Evolutionary conservation across 192 early-diverging fungal genomes (phyloP).

Genomic region (Backusella tarrabulga): DNA sequence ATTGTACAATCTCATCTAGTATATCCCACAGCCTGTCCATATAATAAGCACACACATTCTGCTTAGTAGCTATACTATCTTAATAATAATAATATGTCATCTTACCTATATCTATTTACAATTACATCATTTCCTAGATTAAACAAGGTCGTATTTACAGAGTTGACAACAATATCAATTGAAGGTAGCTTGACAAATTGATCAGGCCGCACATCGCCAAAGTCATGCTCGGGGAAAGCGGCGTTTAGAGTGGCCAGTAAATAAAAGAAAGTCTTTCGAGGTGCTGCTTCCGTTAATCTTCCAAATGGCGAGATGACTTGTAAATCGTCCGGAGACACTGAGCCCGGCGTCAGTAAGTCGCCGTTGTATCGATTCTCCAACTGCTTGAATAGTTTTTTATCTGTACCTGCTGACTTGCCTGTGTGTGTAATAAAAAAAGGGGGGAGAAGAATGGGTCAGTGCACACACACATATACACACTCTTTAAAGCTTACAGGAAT

Average conservation of each 20-base stretch:
- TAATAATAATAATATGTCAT: background rate
- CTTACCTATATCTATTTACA: slow-evolving; percentile 44
- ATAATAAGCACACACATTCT: background rate
- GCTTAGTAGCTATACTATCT: too few species aligned
- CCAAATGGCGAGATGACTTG: slow-evolving; percentile 83
- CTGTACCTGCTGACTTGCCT: slow-evolving; percentile 92
- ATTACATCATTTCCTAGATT: slow-evolving; percentile 73
- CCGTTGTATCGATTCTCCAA: slow-evolving; percentile 82
- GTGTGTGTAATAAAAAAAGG: background rate
- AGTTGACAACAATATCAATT: slow-evolving; percentile 70
- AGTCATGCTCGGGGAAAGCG: slow-evolving; percentile 97
- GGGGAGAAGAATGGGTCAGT: background rate
- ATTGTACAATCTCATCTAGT: slow-evolving; percentile 80
- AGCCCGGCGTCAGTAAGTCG: slow-evolving; percentile 58
- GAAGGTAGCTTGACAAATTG: slow-evolving; percentile 78
- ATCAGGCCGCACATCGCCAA: slow-evolving; percentile 82
- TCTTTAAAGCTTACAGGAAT: slow-evolving; percentile 74
- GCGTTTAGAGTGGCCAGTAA: slow-evolving; percentile 95
- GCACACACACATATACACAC: background rate
- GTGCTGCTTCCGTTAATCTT: slow-evolving; percentile 80
- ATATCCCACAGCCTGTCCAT: slow-evolving; percentile 81
- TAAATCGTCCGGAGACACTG: slow-evolving; percentile 66
- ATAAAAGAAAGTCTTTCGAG: slow-evolving; percentile 89
- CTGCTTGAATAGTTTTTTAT: slow-evolving; percentile 89
- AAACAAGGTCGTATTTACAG: slow-evolving; percentile 83